Evolutionary conservation across 345 rosid genomes (phyloP).

Genomic region (Ceriops zippeliana): DNA sequence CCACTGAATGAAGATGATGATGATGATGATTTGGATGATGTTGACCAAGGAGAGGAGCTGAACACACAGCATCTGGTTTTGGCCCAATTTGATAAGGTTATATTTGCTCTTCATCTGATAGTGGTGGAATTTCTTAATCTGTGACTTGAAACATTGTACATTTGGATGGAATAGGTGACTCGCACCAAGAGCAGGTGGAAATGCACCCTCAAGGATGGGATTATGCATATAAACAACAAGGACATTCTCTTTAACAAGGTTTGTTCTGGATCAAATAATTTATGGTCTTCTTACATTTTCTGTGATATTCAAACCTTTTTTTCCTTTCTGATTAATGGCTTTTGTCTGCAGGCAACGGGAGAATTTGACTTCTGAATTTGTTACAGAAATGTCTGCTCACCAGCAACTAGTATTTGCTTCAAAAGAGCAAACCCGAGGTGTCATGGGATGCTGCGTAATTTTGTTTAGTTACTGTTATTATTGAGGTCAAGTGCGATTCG

Average conservation of each 20-base stretch:
- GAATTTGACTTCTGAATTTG: constrained; percentile 86
- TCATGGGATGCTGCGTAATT: constrained; percentile 25
- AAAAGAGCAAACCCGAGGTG: constrained; percentile 10
- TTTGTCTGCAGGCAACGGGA: constrained; percentile 71
- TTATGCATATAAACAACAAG: constrained; percentile 91
- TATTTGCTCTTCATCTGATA: not conserved
- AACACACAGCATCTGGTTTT: constrained; percentile 91
- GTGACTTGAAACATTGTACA: not conserved
- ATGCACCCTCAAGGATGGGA: constrained; percentile 91
- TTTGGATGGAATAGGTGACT: constrained; percentile 58
- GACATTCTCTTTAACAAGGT: constrained; percentile 97
- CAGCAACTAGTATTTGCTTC: constrained; percentile 16
- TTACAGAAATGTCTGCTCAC: constrained; percentile 11
- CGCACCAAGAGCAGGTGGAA: constrained; percentile 98
- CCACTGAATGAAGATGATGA: constrained; percentile 92
- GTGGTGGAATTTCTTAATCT: not conserved
- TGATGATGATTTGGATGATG: constrained; percentile 80
- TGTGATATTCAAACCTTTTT: not conserved
- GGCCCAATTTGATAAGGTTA: constrained; percentile 98
- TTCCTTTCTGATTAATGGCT: not conserved
- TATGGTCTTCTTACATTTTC: too few species aligned
- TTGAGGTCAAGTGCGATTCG: constrained; percentile 30
- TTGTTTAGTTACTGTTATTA: constrained; percentile 8
- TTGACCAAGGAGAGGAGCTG: constrained; percentile 82
- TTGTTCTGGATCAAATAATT: not conserved